Conservation (phyloP, 441 rosid species). For the Mallotus repandus region DNA sequence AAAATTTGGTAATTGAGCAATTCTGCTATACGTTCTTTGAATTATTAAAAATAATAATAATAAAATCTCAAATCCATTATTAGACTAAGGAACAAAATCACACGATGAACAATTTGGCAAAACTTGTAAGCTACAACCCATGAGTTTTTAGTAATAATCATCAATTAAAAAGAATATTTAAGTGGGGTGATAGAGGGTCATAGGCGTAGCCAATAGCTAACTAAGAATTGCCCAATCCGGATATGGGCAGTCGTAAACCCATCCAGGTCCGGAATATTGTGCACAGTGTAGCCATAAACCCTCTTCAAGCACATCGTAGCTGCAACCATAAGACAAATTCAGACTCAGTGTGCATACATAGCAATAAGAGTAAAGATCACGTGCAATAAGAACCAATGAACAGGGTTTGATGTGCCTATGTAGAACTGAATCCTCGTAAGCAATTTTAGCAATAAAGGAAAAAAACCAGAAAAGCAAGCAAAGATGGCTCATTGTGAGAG, state of each 20-base stretch:
- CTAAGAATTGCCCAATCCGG: constrained; percentile 73
- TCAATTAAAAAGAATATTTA: not conserved
- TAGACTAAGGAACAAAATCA: not conserved
- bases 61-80: not conserved
- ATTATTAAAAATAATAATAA: too few species aligned
- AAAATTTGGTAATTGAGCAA: too few species aligned
- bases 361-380: not conserved
- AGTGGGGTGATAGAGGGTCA: not conserved
- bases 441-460: not conserved
- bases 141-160: not conserved
- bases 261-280: constrained; percentile 79
- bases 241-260: constrained; percentile 75
- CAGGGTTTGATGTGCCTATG: not conserved
- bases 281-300: constrained; percentile 87
- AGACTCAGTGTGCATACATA: constrained; percentile 3
- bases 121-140: not conserved
- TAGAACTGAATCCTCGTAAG: not conserved
- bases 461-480: not conserved
- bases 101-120: not conserved
- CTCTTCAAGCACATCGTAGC: constrained; percentile 70
- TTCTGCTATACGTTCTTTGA: too few species aligned
- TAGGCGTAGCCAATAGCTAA: constrained; percentile 20
- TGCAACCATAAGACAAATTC: constrained; percentile 33
- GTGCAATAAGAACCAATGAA: not conserved
- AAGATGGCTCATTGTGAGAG: too few species aligned